A percentile compares a stretch with the other conserved stretches of the same genome.
Conservation (phyloP, 1,139 yeast species). For the Geotrichum macrosporum region DNA sequence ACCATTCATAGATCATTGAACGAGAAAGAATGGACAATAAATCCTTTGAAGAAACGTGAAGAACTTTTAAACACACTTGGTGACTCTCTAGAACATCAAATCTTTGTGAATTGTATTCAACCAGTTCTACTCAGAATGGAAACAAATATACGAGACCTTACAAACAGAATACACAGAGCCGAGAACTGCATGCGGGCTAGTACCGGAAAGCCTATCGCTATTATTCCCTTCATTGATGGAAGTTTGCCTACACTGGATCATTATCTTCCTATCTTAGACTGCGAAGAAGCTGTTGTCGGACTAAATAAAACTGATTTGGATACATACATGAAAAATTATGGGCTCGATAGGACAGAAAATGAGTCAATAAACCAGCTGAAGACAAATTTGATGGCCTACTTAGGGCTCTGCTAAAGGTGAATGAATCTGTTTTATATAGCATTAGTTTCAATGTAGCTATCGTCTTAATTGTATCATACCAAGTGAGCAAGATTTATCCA, state of each 20-base stretch:
- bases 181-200: neutral
- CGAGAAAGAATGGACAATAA: too few relatives aligned
- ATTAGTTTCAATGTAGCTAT: constrained; percentile 32
- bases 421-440: neutral
- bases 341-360: neutral
- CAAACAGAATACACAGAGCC: neutral
- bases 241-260: neutral
- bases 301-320: neutral
- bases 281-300: neutral
- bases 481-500: constrained; percentile 28
- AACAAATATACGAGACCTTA: neutral
- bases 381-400: neutral
- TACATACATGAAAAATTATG: neutral
- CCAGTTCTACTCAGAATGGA: neutral
- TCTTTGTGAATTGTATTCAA: neutral
- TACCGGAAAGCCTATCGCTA: too few relatives aligned
- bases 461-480: constrained; percentile 39
- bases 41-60: too few relatives aligned
- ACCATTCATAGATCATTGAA: too few relatives aligned
- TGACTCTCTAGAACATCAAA: neutral
- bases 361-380: neutral
- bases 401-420: neutral
- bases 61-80: too few relatives aligned
- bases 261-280: neutral
- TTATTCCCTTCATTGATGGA: neutral